phyloP scores from a whole-genome alignment of 768 basidiomycete genomes.

The Holtermannia corniformis region DNA sequence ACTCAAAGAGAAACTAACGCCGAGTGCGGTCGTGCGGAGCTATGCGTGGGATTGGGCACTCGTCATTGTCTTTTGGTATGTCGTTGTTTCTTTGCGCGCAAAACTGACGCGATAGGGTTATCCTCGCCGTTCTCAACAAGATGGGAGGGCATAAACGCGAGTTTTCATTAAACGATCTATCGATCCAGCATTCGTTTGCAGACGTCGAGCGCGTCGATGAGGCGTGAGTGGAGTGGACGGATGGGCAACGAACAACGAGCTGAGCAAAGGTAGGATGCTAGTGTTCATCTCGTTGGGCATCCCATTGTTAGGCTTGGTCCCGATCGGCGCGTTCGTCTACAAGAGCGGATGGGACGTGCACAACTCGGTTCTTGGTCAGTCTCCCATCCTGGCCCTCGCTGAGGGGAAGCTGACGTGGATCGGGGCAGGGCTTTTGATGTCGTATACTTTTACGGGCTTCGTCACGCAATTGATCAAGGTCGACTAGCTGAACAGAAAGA shows the following conservation, averaged over 20 bases:
- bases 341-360: constrained; percentile 88
- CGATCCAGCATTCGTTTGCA: constrained; percentile 37
- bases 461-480: constrained; percentile 74
- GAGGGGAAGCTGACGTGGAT: neutral
- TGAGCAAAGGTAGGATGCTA: constrained; percentile 20
- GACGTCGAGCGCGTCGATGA: constrained; percentile 33
- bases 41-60: constrained; percentile 37
- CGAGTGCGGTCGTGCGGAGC: constrained; percentile 20
- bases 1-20: constrained; percentile 13
- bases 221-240: constrained; percentile 13
- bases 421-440: constrained; percentile 53
- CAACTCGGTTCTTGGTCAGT: constrained; percentile 46
- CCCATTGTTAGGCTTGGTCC: constrained; percentile 59
- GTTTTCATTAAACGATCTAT: constrained; percentile 37
- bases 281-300: constrained; percentile 49
- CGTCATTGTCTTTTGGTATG: constrained; percentile 33
- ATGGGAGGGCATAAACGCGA: constrained; percentile 37
- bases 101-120: constrained; percentile 15
- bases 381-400: neutral
- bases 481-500: no score
- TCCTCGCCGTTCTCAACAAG: constrained; percentile 26
- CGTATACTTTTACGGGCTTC: constrained; percentile 64
- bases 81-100: neutral
- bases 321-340: constrained; percentile 61
- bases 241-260: neutral